Evolutionary conservation across 2,329 filamentous ascomycete species (phyloP), one percentile per base, ranked within the genome.

Genomic region (Magnaporthiopsis incrustans): DNA sequence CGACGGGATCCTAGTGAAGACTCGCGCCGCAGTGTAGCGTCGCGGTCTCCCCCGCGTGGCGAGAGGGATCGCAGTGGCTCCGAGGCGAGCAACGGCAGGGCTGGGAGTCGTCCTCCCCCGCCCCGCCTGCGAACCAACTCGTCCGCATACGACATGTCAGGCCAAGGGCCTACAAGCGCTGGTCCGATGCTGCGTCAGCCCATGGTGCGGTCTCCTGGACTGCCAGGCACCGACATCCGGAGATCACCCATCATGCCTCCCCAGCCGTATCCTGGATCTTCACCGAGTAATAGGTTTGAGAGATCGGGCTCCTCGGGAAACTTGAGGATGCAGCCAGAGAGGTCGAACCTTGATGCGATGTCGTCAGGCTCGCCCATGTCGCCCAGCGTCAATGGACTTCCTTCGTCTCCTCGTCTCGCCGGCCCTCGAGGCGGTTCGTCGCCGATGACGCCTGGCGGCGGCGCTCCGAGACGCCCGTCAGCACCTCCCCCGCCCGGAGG

Each of bases 1-100:
- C 75, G 73, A 65, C 78, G 78, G 12, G 73, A 74, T 8, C 76
- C 78, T 0, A 80, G 78, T 60, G 77, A 80, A 32, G 81, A 82
- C 26, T 71, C 74, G 3, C 68, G 71, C n/a, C 71, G 71, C 26
- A 70, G 71, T 30, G 68, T 68, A 1, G 64, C 66, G 5, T 71
- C 71, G 7, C 69, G 72, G 5, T 68, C 72, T 18, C 67, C 70
- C 1, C 74, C 73, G 4, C 68, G 68, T 27, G 76, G 74, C 0
- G 82, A 84, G 58, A 77, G 82, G 12, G 79, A 85, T 58, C 76
- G 83, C 57, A 85, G 83, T 67, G 82, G 82, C 38, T 85, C 83
- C 0, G 82, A 85, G 27, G 76, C 82, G 3, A 84, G 82, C 71
- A 78, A 73, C n/a, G 76, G 76, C 33, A 69, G 74, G 60, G 74